These are phyloP conservation scores for Sophora flavescens DNA, from an alignment of 306 rosid genomes.

Conservation along the genomic window DNA sequence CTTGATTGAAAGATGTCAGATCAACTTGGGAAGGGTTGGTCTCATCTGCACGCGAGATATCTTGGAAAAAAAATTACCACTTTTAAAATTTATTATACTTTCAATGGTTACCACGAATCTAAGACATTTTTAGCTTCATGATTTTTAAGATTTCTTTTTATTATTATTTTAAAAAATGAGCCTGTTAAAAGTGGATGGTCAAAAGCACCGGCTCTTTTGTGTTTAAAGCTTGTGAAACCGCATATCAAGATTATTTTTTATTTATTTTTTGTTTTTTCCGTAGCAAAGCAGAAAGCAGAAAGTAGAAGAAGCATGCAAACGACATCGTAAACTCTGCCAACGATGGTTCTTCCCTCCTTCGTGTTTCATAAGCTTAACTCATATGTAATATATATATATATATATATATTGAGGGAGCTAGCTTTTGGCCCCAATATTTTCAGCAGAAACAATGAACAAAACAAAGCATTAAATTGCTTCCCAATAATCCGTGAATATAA, in stretches of 20 bases:
- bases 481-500: slow-evolving; percentile 26
- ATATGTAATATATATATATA: background rate
- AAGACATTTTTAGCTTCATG: background rate
- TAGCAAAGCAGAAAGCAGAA: slow-evolving; percentile 43
- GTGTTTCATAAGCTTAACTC: slow-evolving; percentile 27
- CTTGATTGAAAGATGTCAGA: too few relatives aligned
- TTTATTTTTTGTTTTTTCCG: slow-evolving; percentile 26
- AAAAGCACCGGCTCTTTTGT: slow-evolving; percentile 62
- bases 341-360: slow-evolving; percentile 33
- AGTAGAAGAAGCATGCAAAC: slow-evolving; percentile 50
- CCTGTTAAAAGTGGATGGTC: slow-evolving; percentile 53
- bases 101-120: background rate
- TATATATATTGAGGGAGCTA: too few relatives aligned
- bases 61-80: too few relatives aligned
- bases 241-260: slow-evolving; percentile 46
- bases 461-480: slow-evolving; percentile 38
- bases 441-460: background rate
- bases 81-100: too few relatives aligned
- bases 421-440: background rate
- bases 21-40: too few relatives aligned
- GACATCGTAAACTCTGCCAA: slow-evolving; percentile 61
- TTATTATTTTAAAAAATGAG: background rate
- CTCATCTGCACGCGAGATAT: too few relatives aligned
- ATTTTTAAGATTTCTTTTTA: background rate
- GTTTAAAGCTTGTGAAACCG: slow-evolving; percentile 54